A percentile compares a stretch with the other conserved stretches of the same genome.
These are phyloP conservation scores for Neonectria hederae DNA, from an alignment of 2,329 filamentous ascomycete genomes.

Conservation along the genomic window DNA sequence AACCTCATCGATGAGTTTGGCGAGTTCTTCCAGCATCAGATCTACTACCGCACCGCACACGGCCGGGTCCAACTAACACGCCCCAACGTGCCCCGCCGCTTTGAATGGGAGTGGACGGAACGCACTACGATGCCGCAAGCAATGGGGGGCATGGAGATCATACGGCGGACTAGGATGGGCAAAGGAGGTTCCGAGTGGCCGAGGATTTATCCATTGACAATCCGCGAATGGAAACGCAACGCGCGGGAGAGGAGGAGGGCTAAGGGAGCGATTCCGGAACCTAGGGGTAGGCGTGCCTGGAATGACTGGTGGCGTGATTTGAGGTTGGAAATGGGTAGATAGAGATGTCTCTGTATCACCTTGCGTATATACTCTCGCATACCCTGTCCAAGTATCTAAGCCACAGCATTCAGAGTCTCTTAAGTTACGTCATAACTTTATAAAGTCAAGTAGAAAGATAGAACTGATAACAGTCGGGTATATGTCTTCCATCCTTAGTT, in stretches of 20 bases:
- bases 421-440: background rate
- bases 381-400: background rate
- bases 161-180: constrained; percentile 21
- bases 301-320: constrained; percentile 44
- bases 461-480: constrained; percentile 16
- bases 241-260: constrained; percentile 33
- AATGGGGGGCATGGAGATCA: constrained; percentile 22
- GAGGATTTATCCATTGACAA: constrained; percentile 25
- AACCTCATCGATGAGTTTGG: constrained; percentile 46
- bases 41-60: constrained; percentile 47
- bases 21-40: constrained; percentile 45
- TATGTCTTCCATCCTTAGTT: constrained; percentile 15
- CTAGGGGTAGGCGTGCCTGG: constrained; percentile 22
- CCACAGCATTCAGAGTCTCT: background rate
- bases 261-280: constrained; percentile 35
- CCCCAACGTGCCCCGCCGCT: constrained; percentile 32
- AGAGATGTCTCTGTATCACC: constrained; percentile 8
- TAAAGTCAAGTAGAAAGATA: background rate
- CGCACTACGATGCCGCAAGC: constrained; percentile 44
- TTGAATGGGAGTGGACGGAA: constrained; percentile 31
- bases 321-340: constrained; percentile 45
- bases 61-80: constrained; percentile 43
- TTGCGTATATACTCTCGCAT: constrained; percentile 8
- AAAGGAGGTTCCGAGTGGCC: constrained; percentile 42
- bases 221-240: constrained; percentile 40